Conservation (phyloP, 495 filamentous ascomycete genomes). For the Daldinia childiae region DNA sequence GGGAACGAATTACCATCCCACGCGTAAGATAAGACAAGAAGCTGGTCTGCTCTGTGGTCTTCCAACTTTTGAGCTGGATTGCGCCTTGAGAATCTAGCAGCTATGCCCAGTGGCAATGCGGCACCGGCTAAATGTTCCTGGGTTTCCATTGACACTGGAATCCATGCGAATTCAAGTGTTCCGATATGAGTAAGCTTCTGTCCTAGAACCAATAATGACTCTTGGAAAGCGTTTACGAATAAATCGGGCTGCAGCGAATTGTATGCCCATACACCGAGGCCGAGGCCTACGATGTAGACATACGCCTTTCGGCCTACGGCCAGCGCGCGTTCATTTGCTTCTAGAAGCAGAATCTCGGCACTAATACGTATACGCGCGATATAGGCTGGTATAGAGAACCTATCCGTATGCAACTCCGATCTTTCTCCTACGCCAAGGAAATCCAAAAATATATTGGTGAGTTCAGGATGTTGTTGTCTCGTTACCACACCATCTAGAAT, state of each 20-base stretch:
- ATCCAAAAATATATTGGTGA: constrained; percentile 30
- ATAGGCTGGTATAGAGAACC: constrained; percentile 38
- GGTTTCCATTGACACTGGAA: background rate
- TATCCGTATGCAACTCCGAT: background rate
- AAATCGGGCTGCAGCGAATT: constrained; percentile 17
- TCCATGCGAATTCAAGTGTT: constrained; percentile 36
- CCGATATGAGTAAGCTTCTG: constrained; percentile 14
- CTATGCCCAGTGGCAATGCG: constrained; percentile 25
- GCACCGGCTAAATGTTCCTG: background rate
- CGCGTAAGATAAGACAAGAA: constrained; percentile 52
- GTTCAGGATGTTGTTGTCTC: constrained; percentile 27
- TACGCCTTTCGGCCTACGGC: constrained; percentile 42
- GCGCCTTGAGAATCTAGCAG: constrained; percentile 43
- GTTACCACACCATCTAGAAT: background rate
- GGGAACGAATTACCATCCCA: constrained; percentile 55
- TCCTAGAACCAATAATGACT: background rate
- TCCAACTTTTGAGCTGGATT: constrained; percentile 46
- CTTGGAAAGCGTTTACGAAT: constrained; percentile 43
- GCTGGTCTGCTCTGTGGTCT: constrained; percentile 20
- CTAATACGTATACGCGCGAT: constrained; percentile 46
- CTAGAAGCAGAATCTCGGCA: constrained; percentile 44
- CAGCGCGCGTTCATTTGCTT: constrained; percentile 44
- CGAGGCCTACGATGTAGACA: constrained; percentile 51
- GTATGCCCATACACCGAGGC: constrained; percentile 49
- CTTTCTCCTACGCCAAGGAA: constrained; percentile 23